These are phyloP conservation scores for Trypanosoma mega DNA, from an alignment of 208 protist species.

Conservation along the genomic window DNA sequence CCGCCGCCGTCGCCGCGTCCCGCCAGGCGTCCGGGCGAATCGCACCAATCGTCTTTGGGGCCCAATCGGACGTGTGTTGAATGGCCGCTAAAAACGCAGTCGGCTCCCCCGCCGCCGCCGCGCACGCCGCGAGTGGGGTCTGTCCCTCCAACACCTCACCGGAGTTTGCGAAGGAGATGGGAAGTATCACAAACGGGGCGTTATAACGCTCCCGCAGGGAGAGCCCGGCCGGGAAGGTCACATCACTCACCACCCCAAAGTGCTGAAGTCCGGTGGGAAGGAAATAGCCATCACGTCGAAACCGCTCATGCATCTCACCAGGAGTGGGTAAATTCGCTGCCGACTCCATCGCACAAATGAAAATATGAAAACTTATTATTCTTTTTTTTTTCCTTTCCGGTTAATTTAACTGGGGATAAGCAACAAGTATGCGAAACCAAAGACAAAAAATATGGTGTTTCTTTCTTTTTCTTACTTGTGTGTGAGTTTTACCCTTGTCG, in stretches of 20 bases:
- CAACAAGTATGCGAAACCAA: too few species aligned
- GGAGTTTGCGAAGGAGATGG: conserved; percentile 21
- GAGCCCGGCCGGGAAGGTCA: conserved; percentile 31
- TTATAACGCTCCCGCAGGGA: conserved; percentile 30
- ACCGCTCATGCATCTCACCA: conserved; percentile 25
- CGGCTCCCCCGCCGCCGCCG: not conserved
- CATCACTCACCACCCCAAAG: conserved; percentile 51
- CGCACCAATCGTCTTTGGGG: conserved; percentile 33
- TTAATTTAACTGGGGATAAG: too few species aligned
- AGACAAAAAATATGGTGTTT: too few species aligned
- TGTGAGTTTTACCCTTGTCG: too few species aligned
- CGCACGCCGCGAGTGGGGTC: conserved; percentile 14
- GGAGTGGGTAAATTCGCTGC: not conserved
- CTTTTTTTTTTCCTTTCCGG: too few species aligned
- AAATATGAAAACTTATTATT: too few species aligned
- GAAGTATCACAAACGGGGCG: conserved; percentile 43
- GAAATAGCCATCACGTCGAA: conserved; percentile 33
- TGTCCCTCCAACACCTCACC: too few species aligned
- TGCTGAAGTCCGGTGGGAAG: conserved; percentile 32
- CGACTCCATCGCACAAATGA: too few species aligned
- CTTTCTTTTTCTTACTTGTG: too few species aligned
- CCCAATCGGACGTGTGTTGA: conserved; percentile 51
- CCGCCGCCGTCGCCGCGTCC: conserved; percentile 12
- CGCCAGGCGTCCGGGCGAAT: conserved; percentile 45
- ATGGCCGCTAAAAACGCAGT: conserved; percentile 4